phyloP scores from a whole-genome alignment of 2,329 filamentous ascomycete species.

The Teratosphaeria gauchensis region DNA sequence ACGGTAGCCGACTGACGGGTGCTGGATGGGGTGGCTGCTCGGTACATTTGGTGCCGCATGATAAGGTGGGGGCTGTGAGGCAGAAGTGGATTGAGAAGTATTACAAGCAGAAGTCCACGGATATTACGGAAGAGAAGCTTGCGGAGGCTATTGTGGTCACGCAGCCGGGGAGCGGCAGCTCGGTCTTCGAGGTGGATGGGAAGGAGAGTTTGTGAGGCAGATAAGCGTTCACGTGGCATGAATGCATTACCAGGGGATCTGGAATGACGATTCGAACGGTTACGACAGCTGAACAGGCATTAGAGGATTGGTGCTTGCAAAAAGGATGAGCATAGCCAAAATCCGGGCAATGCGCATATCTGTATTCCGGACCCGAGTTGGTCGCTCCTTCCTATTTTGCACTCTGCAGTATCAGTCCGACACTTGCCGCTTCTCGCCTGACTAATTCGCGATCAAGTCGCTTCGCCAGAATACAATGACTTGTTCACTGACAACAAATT shows the following conservation, averaged over 20 bases:
- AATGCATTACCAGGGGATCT: not conserved
- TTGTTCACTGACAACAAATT: no score
- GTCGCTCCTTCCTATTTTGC: no score
- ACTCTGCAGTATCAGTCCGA: no score
- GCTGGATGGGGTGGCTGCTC: slow-evolving; percentile 96
- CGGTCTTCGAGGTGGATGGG: slow-evolving; percentile 24
- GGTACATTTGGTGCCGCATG: slow-evolving; percentile 80
- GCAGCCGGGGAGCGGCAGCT: slow-evolving; percentile 65
- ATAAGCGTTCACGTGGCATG: not conserved
- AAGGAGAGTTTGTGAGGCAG: not conserved
- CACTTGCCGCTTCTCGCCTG: no score
- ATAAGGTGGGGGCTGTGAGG: slow-evolving; percentile 70
- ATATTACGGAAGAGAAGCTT: slow-evolving; percentile 62
- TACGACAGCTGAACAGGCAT: no score
- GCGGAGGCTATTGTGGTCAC: slow-evolving; percentile 78
- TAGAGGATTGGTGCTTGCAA: no score
- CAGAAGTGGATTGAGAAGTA: slow-evolving; percentile 72
- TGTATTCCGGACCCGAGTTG: no score
- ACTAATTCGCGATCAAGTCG: no score
- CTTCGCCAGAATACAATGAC: no score
- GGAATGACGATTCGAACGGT: no score
- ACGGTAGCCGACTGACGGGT: slow-evolving; percentile 78
- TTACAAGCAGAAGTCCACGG: slow-evolving; percentile 62
- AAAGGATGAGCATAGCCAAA: no score
- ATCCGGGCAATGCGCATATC: no score